Evolutionary conservation across 1,284 basidiomycete genomes (phyloP), one percentile per base, ranked within the genome.

Genomic region (Lentinus polychrous): DNA sequence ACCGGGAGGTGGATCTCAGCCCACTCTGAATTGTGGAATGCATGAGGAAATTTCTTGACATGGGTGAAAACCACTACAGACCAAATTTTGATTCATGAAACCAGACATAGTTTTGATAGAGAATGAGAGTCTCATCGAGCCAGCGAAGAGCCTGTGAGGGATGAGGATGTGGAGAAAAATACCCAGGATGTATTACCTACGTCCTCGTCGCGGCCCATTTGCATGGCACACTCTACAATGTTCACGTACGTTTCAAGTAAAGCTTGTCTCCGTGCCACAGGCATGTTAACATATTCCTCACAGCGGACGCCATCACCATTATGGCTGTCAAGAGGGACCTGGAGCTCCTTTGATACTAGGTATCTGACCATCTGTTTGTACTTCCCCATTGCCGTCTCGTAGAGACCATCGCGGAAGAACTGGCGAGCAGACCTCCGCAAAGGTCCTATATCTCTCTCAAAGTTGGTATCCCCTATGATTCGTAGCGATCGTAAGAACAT

Each of bases 211-310:
- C 43, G 15, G 35, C 18, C 31, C 11, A 36, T 4, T 15, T 37
- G 10, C 11, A 35, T 24, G 14, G 20, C 23, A 27, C 47, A 49
- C 17, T 36, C n/a, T 8, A 32, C 47, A 17, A 43, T 43, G 3
- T 43, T 17, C 17, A 35, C 36, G 20, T 22, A 49, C 18, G 41
- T 43, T 15, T 32, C 40, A 24, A 49, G 43, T 3, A 49, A 18
- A 12, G 44, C 22, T 24, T 35, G 10, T 17, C 17, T 3, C 20
- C 35, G 14, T 36, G 18, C 32, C 22, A 12, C 8, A n/a, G 15
- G 15, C 44, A 45, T 36, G 8, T 33, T 36, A n/a, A 36, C n/a
- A 22, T 45, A 45, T n/a, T 37, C 35, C 34, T 34, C 34, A 14
- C 32, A 45, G 14, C 32, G 11, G 34, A 36, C 8, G 14, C 44